Evolutionary conservation across 2,329 filamentous ascomycete species (phyloP).

Genomic region (Penicillium sumatraense): DNA sequence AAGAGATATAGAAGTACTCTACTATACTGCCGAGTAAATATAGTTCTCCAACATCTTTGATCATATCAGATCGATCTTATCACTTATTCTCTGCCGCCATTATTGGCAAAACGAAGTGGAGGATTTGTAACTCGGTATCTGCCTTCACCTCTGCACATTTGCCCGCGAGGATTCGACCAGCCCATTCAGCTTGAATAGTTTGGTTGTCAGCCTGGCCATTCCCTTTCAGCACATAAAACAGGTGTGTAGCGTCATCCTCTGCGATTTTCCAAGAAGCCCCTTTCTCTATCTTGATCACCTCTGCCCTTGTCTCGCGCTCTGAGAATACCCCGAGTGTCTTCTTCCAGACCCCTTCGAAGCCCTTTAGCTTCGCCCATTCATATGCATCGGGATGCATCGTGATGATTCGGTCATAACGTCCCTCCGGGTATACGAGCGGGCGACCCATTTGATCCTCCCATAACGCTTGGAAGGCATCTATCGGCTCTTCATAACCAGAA

Average conservation of each 20-base stretch:
- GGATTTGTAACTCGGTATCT: neutral
- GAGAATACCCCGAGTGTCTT: slow-evolving; percentile 23
- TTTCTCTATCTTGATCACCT: slow-evolving; percentile 16
- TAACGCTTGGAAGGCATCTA: slow-evolving; percentile 18
- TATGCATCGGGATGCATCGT: slow-evolving; percentile 13
- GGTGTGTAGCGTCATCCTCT: slow-evolving; percentile 2
- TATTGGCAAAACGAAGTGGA: neutral
- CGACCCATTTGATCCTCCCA: slow-evolving; percentile 16
- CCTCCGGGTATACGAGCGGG: slow-evolving; percentile 15
- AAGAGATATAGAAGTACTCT: too few species aligned
- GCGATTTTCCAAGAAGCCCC: neutral
- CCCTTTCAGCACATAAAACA: slow-evolving; percentile 6
- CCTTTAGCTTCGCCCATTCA: neutral
- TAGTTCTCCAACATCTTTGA: too few species aligned
- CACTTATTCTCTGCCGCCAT: neutral
- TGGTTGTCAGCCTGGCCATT: neutral
- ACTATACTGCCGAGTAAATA: too few species aligned
- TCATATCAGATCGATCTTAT: too few species aligned
- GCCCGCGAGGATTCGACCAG: neutral
- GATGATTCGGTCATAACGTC: slow-evolving; percentile 14
- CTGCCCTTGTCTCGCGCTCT: slow-evolving; percentile 19
- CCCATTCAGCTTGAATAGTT: neutral
- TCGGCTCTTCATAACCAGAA: neutral
- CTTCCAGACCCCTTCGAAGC: neutral
- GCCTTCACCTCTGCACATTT: neutral